Base-by-base conservation (phyloP, 2,329 filamentous ascomycete genomes). In the Pseudogymnoascus sp. region DNA sequence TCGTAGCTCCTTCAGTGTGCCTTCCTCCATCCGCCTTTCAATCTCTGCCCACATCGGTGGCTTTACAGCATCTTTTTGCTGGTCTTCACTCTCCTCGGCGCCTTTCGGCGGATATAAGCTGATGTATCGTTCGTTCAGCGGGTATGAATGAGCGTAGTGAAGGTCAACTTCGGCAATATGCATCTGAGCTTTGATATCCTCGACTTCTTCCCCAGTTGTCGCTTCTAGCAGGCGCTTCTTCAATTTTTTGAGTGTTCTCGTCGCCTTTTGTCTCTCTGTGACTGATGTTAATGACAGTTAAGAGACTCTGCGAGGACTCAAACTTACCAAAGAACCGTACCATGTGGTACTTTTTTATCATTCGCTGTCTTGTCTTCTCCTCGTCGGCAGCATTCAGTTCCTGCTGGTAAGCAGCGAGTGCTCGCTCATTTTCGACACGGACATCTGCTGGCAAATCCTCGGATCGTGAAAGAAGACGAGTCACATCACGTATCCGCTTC, bases 261-360 rank as follows among this genome's bases (percentile, higher is more conserved):
- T 82, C 28, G 89, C 89, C 75, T 91, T 92, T 76, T 90, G 87
- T 60, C 88, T 83, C 69, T 92, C 88, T 90, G 67, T 14, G 60
- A 61, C 41, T 11, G 13, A 62, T 69, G 8, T 70, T 66, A 43
- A 65, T 57, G 13, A 67, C 14, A 21, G 11, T 31, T 14, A 39
- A 10, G 13, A n/a, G 45, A 62, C 57, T 4, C 37, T 45, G 1
- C 66, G 37, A 13, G 66, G 62, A n/a, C 67, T 37, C 14, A 41
- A 4, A 71, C 82, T 54, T 79, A 90, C 90, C 90, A 75, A 93
- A 93, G 74, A 95, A 95, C 28, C 90, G 81, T 61, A 93, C 85
- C 84, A 91, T 93, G 74, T 93, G 90, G 71, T 92, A 95, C 74
- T 87, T 89, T 61, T 80, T 80, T 67, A 93, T 92, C 84, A 93